phyloP scores from a whole-genome alignment of 202 grass and related monocot genomes.

The Bolboschoenoplectus hybrid region DNA sequence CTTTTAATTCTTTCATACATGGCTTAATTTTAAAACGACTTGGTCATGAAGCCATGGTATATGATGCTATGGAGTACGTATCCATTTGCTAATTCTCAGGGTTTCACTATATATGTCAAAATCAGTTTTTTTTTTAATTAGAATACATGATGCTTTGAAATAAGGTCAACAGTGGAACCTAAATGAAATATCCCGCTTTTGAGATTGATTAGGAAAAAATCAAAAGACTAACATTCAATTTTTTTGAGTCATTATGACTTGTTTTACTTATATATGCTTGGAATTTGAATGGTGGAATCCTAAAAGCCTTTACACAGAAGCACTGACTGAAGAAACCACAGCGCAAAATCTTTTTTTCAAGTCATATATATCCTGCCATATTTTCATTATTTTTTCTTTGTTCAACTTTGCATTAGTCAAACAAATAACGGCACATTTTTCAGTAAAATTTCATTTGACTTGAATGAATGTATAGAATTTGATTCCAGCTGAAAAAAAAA shows the following conservation, averaged over 20 bases:
- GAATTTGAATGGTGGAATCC: slow-evolving; percentile 7
- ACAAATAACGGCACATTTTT: slow-evolving; percentile 4
- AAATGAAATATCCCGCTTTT: not conserved
- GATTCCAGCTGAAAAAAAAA: no score
- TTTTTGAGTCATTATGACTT: not conserved
- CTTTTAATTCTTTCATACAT: no score
- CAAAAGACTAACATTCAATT: no score
- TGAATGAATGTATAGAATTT: not conserved
- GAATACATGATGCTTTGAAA: no score
- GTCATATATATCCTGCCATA: not conserved
- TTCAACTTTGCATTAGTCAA: slow-evolving; percentile 5
- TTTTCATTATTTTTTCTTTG: not conserved
- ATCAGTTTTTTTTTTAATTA: not conserved
- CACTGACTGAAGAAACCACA: not conserved
- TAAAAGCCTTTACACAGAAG: not conserved
- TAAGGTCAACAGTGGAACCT: not conserved
- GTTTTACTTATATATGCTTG: not conserved
- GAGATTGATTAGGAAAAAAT: no score
- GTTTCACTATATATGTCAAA: not conserved
- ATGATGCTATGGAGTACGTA: not conserved
- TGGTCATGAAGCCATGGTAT: no score
- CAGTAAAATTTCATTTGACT: not conserved
- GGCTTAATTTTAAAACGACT: no score
- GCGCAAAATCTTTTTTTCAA: not conserved
- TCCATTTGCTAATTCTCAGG: not conserved